Evolutionary conservation across 306 rosid species (phyloP), one percentile per base, ranked within the genome.

Genomic region (Lathyrus tuberosus): DNA sequence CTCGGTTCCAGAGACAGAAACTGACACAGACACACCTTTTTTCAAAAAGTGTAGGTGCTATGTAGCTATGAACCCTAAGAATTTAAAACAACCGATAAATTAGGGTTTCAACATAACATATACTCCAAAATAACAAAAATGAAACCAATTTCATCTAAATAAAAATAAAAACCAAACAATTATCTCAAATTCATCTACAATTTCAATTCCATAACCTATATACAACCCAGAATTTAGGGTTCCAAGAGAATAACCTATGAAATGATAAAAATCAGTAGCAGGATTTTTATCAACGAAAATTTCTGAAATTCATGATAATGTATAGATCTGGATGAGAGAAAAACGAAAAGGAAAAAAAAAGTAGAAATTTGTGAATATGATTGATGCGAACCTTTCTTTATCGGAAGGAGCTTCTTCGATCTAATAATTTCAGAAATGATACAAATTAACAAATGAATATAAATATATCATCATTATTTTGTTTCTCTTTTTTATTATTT

Each of bases 341-440:
- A 51, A 31, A 9, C 5, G 12, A 37, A 62, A 53, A 43, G 2
- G 40, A 14, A 41, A 15, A 48, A 49, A 20, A 38, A 10, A 2
- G 16, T 2, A 20, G n/a, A 72, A 67, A 75, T 20, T 75, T 22
- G 16, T 43, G 49, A 67, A 67, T 6, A 41, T 41, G 22, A 20
- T 20, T 20, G 66, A 62, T 13, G 47, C 74, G 44, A 78, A 67
- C 74, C 67, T 53, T 33, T 9, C 56, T 76, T 76, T 38, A 11
- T 17, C 22, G 12, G 69, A 78, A 65, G 49, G 63, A 78, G 43
- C 72, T 53, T 41, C 58, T 9, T 76, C 57, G 74, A 71, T 78
- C 51, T 47, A 35, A 35, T 35, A 35, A 35, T 35, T 35, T 35
- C 40, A 7, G 40, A 35, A 62, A 2, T 31, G 16, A 6, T 17